phyloP scores from a whole-genome alignment of 768 basidiomycete species.

The Sporobolomyces pararoseus region DNA sequence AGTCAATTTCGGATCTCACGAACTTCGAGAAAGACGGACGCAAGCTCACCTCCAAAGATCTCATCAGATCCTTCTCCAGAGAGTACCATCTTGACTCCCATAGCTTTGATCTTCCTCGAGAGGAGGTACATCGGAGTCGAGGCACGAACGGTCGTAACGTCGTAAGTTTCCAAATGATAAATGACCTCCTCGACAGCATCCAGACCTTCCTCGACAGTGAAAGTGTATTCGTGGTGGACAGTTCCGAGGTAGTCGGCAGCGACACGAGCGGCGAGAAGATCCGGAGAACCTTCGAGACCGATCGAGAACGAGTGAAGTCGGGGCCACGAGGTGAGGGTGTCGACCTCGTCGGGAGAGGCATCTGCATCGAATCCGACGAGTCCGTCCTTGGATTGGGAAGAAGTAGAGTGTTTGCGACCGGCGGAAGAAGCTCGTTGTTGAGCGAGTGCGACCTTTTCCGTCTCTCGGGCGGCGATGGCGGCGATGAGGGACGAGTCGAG shows the following conservation, averaged over 20 bases:
- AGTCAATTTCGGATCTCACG: no score
- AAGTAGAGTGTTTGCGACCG: constrained; percentile 46
- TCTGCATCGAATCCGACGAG: constrained; percentile 32
- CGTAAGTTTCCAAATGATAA: constrained; percentile 96
- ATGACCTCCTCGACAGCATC: constrained; percentile 97
- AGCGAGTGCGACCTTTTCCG: constrained; percentile 78
- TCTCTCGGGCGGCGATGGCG: constrained; percentile 87
- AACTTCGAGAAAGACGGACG: background rate
- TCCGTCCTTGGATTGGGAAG: constrained; percentile 51
- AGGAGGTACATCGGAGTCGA: constrained; percentile 99
- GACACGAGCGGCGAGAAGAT: constrained; percentile 87
- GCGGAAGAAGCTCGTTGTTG: constrained; percentile 61
- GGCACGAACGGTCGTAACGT: constrained; percentile 96
- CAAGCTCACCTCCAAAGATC: constrained; percentile 74
- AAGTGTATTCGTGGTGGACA: constrained; percentile 93
- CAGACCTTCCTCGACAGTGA: constrained; percentile 95
- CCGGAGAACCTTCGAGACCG: constrained; percentile 89
- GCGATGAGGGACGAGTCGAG: constrained; percentile 95
- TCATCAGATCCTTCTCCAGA: constrained; percentile 97
- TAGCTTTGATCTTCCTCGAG: constrained; percentile 96
- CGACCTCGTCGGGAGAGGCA: constrained; percentile 45
- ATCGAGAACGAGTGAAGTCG: constrained; percentile 97
- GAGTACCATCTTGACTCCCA: constrained; percentile 99
- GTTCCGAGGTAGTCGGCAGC: constrained; percentile 91
- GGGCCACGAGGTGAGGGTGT: constrained; percentile 80